A percentile compares a stretch with the other conserved stretches of the same genome.
phyloP scores from a whole-genome alignment of 306 rosid species.

The Prosopis cineraria region DNA sequence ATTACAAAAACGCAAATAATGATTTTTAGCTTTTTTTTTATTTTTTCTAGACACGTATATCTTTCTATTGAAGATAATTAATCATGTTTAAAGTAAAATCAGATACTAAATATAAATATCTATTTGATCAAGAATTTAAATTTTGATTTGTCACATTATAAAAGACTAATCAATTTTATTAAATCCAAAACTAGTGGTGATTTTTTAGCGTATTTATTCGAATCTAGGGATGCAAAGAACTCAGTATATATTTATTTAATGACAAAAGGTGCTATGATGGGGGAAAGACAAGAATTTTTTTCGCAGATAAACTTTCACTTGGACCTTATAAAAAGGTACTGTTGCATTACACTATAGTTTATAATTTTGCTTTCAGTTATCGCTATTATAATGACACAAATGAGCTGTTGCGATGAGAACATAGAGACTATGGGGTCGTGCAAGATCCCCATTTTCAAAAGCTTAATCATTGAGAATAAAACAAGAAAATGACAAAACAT shows the following conservation, averaged over 20 bases:
- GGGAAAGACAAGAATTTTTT: background rate
- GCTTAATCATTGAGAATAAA: slow-evolving; percentile 69
- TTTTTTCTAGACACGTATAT: no score
- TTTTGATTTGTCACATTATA: no score
- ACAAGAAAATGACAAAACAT: slow-evolving; percentile 77
- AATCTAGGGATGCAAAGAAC: background rate
- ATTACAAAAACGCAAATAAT: no score
- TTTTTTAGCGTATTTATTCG: no score
- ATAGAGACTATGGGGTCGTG: slow-evolving; percentile 57
- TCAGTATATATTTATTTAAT: background rate
- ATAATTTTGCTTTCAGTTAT: background rate
- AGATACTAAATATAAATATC: no score
- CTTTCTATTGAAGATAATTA: no score
- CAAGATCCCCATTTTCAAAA: slow-evolving; percentile 66
- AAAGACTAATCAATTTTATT: no score
- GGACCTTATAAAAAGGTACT: background rate
- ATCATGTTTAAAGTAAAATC: no score
- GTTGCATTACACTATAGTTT: slow-evolving; percentile 4
- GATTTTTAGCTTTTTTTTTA: no score
- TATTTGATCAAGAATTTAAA: no score
- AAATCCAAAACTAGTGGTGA: no score
- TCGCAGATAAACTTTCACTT: slow-evolving; percentile 10
- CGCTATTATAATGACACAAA: slow-evolving; percentile 37
- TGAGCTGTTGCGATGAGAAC: slow-evolving; percentile 66
- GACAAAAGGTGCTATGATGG: background rate